phyloP scores from a whole-genome alignment of 2,329 filamentous ascomycete genomes.

The Metarhizium album region DNA sequence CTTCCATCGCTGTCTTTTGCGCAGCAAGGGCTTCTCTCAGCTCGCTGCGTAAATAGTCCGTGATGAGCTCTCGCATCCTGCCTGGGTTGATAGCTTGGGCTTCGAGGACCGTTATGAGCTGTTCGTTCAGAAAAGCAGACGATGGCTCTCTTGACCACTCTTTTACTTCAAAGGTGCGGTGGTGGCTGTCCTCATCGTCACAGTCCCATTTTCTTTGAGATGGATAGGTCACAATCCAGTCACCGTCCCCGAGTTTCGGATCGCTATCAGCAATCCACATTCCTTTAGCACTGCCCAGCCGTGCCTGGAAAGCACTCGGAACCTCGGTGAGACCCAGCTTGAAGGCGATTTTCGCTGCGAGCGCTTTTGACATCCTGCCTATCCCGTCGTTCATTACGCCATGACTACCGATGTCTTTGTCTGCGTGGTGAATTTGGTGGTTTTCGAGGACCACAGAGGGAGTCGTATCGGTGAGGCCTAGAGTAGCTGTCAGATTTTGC shows the following conservation, averaged over 20 bases:
- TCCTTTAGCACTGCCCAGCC: conserved; percentile 65
- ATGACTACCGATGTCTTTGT: conserved; percentile 23
- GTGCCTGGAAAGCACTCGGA: conserved; percentile 57
- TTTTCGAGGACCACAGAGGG: conserved; percentile 34
- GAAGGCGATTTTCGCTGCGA: conserved; percentile 42
- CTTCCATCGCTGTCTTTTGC: conserved; percentile 38
- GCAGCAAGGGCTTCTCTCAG: conserved; percentile 41
- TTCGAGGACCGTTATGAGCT: conserved; percentile 58
- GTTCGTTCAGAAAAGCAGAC: conserved; percentile 50
- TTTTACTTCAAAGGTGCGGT: conserved; percentile 57
- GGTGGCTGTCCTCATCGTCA: conserved; percentile 32
- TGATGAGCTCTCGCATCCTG: conserved; percentile 37
- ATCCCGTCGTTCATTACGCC: conserved; percentile 59
- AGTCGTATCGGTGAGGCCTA: conserved; percentile 41
- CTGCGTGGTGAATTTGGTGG: conserved; percentile 31
- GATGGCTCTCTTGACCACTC: conserved; percentile 21
- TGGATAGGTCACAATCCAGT: conserved; percentile 56
- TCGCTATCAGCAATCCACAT: conserved; percentile 58
- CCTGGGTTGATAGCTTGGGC: conserved; percentile 39
- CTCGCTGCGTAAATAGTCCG: conserved; percentile 35
- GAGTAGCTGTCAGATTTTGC: not conserved
- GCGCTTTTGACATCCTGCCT: conserved; percentile 48
- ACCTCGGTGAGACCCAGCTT: conserved; percentile 39
- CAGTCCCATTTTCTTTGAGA: conserved; percentile 61
- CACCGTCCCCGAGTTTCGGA: conserved; percentile 23